These are phyloP conservation scores for Aspergillus tamarii DNA, from an alignment of 2,329 filamentous ascomycete species.

Conservation along the genomic window DNA sequence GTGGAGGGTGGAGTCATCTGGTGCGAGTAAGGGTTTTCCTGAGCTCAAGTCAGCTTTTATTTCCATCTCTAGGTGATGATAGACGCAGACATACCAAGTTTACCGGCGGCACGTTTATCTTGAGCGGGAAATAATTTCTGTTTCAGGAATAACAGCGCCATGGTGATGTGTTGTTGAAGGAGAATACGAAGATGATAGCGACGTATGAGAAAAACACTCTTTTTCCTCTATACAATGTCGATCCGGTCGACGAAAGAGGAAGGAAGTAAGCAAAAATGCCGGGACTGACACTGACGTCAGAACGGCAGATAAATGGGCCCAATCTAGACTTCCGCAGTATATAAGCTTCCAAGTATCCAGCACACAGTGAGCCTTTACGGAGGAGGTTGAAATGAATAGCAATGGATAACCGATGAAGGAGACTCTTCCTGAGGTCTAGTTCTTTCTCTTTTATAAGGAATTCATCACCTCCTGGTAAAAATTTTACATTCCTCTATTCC, in stretches of 20 bases:
- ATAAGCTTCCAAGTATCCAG: background rate
- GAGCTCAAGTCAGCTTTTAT: background rate
- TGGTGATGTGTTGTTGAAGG: conserved; percentile 13
- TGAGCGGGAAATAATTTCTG: conserved; percentile 38
- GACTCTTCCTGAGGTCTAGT: background rate
- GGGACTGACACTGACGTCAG: conserved; percentile 17
- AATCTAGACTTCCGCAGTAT: conserved; percentile 8
- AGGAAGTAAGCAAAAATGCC: conserved; percentile 5
- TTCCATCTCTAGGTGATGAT: background rate
- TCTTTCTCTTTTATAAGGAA: background rate
- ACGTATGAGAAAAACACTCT: background rate
- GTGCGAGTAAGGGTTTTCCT: conserved; percentile 39
- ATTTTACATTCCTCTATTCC: background rate
- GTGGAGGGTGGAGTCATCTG: conserved; percentile 23
- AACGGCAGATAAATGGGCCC: background rate
- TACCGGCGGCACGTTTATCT: conserved; percentile 20
- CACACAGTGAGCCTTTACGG: background rate
- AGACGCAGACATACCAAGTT: conserved; percentile 18
- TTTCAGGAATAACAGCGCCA: conserved; percentile 45
- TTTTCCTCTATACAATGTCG: background rate
- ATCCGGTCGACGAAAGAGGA: background rate
- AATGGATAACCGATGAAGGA: background rate
- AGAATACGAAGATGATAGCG: background rate
- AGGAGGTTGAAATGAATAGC: background rate
- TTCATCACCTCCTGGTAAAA: background rate